phyloP scores from a whole-genome alignment of 352 stramenopile species.

The Globisporangium megalacanthum region DNA sequence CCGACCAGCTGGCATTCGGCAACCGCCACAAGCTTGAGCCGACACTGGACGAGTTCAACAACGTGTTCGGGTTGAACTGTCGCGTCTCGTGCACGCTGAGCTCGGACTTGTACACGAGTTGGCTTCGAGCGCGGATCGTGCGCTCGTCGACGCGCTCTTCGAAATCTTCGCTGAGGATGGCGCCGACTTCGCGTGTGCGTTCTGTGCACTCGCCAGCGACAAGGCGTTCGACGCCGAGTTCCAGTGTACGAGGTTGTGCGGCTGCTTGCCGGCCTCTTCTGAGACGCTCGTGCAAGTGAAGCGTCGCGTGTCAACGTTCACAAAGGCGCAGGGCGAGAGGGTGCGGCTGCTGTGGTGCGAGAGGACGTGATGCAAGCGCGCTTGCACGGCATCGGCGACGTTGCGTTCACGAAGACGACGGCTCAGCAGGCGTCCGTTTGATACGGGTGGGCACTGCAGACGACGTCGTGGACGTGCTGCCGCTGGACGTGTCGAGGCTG shows the following conservation, averaged over 20 bases:
- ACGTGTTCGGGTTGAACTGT: constrained; percentile 54
- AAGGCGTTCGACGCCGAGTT: constrained; percentile 30
- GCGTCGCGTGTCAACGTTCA: constrained; percentile 51
- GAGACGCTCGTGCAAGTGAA: constrained; percentile 68
- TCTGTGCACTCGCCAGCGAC: constrained; percentile 52
- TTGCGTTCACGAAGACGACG: constrained; percentile 48
- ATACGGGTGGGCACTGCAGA: constrained; percentile 29
- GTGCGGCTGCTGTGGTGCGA: constrained; percentile 51
- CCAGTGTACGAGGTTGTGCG: constrained; percentile 24
- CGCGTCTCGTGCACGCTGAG: constrained; percentile 56
- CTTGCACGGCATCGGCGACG: constrained; percentile 72
- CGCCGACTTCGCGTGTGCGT: constrained; percentile 75
- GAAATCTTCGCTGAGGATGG: constrained; percentile 53
- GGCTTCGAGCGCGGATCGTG: constrained; percentile 26
- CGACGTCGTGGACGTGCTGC: constrained; percentile 44
- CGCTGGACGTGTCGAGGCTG: constrained; percentile 39
- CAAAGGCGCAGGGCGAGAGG: constrained; percentile 69
- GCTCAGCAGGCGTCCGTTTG: constrained; percentile 59
- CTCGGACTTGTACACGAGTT: constrained; percentile 46
- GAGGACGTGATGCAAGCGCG: constrained; percentile 55
- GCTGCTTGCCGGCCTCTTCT: constrained; percentile 51
- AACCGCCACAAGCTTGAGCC: too few relatives aligned
- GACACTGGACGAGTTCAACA: constrained; percentile 39
- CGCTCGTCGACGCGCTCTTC: constrained; percentile 47
- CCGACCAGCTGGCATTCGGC: too few relatives aligned